Base-by-base conservation (phyloP, 2,329 filamentous ascomycete species). In the Samsoniella hepiali region DNA sequence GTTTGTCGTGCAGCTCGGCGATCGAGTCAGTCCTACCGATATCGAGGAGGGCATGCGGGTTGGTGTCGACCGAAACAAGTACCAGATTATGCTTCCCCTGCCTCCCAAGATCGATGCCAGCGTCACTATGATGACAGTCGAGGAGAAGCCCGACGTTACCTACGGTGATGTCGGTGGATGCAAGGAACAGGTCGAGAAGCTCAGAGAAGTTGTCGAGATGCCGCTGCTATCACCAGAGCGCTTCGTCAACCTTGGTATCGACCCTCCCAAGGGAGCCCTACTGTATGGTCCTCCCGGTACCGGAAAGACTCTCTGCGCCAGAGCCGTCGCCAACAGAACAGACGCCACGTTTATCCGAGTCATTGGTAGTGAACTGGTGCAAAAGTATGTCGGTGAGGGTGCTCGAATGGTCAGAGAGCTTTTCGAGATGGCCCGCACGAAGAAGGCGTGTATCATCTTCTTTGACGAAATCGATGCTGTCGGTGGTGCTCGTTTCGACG, bases 371-470 rank as follows among this genome's bases (percentile, higher is more conserved):
- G 95, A 99, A 77, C 81, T 99, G 72, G 95, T 99, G 9, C 95
- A 99, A 79, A 99, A 99, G 80, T 99, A 99, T 74, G 95, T 99
- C 22, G 95, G 95, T 75, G 95, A 99, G 77, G 95, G 95, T 75
- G 95, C 96, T 5, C 88, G 96, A 71, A 99, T 99, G 95, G 95
- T 99, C 27, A 89, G 95, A 72, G 95, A 99, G 80, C 86, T 99
- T 3, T 99, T 99, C 76, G 95, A 99, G 81, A 99, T 99, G 95
- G 95, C 95, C 10, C 88, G 95, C 70, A 98, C 95, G 63, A 99
- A 99, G 86, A 99, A 99, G 81, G 95, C 95, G 0, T 99, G 95
- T 78, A 99, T 99, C 75, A 99, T 99, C 80, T 99, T 99, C 88
- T 79, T 79, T 55, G 95, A 99, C 76, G 95, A 99, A 81, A 95